Conservation (phyloP, 192 early-diverging fungal genomes). For the Coemansia sp. region DNA sequence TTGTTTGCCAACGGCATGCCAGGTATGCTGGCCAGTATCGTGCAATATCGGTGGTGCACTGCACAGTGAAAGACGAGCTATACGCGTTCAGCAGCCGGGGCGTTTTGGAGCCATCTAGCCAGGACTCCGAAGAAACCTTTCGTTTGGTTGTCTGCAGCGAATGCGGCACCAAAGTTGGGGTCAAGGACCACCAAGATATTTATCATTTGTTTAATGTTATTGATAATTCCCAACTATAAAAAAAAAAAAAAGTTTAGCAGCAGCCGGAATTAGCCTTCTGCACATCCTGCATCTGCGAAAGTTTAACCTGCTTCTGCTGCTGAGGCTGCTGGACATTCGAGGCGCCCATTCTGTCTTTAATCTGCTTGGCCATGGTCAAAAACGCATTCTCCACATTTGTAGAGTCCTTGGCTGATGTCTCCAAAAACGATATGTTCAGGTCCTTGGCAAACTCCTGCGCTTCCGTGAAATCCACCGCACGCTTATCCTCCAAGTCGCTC, state of each 20-base stretch:
- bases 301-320: constrained; percentile 49
- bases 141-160: constrained; percentile 27
- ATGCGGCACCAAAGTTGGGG: constrained; percentile 38
- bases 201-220: constrained; percentile 48
- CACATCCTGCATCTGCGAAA: constrained; percentile 45
- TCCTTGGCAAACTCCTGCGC: constrained; percentile 87
- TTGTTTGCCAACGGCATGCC: constrained; percentile 38
- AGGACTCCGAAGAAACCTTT: constrained; percentile 10
- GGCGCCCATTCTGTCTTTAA: constrained; percentile 82
- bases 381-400: constrained; percentile 99
- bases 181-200: constrained; percentile 14
- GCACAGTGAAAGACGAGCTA: constrained; percentile 4
- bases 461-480: constrained; percentile 75
- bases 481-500: constrained; percentile 91
- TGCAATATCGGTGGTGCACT: constrained; percentile 25
- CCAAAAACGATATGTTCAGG: constrained; percentile 89
- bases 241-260: constrained; percentile 35
- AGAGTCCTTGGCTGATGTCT: constrained; percentile 96
- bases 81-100: constrained; percentile 22
- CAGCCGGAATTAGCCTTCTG: constrained; percentile 42
- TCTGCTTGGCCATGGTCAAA: constrained; percentile 99
- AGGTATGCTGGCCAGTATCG: constrained; percentile 35
- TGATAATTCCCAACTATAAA: constrained; percentile 5
- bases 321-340: constrained; percentile 47
- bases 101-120: constrained; percentile 6